Conservation (phyloP, 345 rosid species). For the Syzygium oleosum region DNA sequence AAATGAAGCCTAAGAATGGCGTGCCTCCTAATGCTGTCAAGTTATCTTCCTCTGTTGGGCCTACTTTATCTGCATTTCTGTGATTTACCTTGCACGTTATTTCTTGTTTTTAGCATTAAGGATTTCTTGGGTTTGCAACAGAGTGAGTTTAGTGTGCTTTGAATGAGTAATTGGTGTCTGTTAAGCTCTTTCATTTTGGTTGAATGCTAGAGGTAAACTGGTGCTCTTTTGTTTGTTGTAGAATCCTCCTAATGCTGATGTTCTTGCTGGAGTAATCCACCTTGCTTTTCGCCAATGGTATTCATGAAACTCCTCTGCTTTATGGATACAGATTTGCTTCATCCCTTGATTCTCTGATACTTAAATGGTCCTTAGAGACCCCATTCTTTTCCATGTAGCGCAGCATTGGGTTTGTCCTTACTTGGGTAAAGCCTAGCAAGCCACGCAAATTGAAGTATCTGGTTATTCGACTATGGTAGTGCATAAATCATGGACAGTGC, state of each 20-base stretch:
- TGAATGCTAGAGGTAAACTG: background rate
- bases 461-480: background rate
- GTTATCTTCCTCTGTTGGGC: background rate
- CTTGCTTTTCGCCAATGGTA: background rate
- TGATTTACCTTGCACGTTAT: background rate
- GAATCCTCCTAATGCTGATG: background rate
- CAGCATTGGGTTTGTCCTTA: background rate
- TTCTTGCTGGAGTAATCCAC: background rate
- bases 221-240: background rate
- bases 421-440: background rate
- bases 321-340: background rate
- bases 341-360: background rate
- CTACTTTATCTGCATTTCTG: background rate
- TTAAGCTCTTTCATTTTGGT: background rate
- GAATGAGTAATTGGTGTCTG: background rate
- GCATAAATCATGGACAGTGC: background rate
- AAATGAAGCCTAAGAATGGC: background rate
- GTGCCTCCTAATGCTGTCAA: background rate
- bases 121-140: background rate
- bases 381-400: background rate
- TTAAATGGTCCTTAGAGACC: background rate
- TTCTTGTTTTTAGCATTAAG: background rate
- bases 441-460: background rate
- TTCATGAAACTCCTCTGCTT: background rate
- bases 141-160: background rate